Percentiles rank a stretch among this genome's conserved stretches.
These are phyloP conservation scores for Fusarium illudens DNA, from an alignment of 2,329 filamentous ascomycete species.

Conservation along the genomic window DNA sequence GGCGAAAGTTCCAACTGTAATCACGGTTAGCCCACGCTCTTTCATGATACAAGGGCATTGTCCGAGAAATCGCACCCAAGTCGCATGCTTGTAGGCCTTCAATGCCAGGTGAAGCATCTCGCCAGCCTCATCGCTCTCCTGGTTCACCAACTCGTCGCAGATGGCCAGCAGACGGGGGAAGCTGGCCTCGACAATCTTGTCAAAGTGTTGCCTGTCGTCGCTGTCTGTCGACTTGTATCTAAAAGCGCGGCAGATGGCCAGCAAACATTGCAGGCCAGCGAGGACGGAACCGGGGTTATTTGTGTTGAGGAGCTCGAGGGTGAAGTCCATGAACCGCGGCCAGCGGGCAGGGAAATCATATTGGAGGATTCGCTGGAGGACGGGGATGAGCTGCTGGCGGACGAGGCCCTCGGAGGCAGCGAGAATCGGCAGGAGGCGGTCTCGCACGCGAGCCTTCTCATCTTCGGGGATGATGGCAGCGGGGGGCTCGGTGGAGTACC, in stretches of 20 bases:
- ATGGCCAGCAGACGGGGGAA: constrained; percentile 90
- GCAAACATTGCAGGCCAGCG: constrained; percentile 90
- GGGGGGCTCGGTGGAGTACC: constrained; percentile 68
- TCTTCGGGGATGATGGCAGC: constrained; percentile 79
- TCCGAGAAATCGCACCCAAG: constrained; percentile 70
- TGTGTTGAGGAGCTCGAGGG: constrained; percentile 84
- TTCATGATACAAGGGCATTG: neutral
- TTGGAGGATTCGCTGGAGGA: constrained; percentile 94
- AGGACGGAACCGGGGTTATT: constrained; percentile 89
- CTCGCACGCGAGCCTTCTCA: constrained; percentile 87
- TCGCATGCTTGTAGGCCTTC: constrained; percentile 98
- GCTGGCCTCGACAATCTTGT: constrained; percentile 89
- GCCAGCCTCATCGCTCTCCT: constrained; percentile 91
- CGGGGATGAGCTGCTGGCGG: constrained; percentile 90
- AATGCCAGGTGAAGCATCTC: constrained; percentile 96
- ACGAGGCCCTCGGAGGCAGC: constrained; percentile 81
- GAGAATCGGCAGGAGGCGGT: constrained; percentile 88
- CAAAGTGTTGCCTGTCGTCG: constrained; percentile 81
- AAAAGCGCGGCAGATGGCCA: constrained; percentile 95
- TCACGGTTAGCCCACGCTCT: constrained; percentile 39
- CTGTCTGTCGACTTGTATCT: constrained; percentile 87
- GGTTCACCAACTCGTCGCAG: constrained; percentile 86
- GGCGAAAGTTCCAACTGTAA: constrained; percentile 83
- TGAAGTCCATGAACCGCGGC: constrained; percentile 94
- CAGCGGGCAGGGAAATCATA: constrained; percentile 94